Evolutionary conservation across 768 basidiomycete genomes (phyloP), one percentile per base, ranked within the genome.

Genomic region (Lactifluus volemus): DNA sequence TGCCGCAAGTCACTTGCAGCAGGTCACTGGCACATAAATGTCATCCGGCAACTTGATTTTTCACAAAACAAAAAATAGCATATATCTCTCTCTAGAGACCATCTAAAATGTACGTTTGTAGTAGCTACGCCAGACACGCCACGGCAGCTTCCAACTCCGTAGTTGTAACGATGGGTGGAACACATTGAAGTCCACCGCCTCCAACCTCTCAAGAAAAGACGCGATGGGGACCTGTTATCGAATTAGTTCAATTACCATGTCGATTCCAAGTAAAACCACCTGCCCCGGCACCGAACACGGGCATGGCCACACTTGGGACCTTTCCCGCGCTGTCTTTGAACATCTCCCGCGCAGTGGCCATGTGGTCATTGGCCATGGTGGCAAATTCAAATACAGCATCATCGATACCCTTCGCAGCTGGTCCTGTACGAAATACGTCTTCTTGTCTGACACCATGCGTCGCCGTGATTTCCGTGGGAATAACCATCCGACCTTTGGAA

Each of bases 351-450:
- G 89, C 89, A 3, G 88, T 88, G 59, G 81, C 72, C 64, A 94
- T 70, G 70, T 93, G 84, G 72, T 92, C 89, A 72, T 91, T 87
- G 32, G 88, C 91, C 25, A 85, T 70, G 9, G 84, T 85, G 38
- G 92, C 91, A 72, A 92, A 84, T 68, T 92, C 89, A 68, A 82
- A 94, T 32, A 89, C 86, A 0, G 91, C 90, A 61, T 90, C 85
- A 52, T 83, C 83, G 15, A 93, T 75, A 2, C 83, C 87, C 50
- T 79, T 72, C 48, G 84, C 84, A 10, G 74, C 59, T 47, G 63
- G 67, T 5, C 84, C 84, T 36, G 74, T 73, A 48, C 83, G 78
- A 68, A 91, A 84, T 15, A 93, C 83, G 15, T 89, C 85, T 69
- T 94, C 89, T 70, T 92, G 89, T 63, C 76, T 81, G 19, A 92